Base-by-base conservation (phyloP, 1,284 basidiomycete genomes). In the Coniophora puteana region DNA sequence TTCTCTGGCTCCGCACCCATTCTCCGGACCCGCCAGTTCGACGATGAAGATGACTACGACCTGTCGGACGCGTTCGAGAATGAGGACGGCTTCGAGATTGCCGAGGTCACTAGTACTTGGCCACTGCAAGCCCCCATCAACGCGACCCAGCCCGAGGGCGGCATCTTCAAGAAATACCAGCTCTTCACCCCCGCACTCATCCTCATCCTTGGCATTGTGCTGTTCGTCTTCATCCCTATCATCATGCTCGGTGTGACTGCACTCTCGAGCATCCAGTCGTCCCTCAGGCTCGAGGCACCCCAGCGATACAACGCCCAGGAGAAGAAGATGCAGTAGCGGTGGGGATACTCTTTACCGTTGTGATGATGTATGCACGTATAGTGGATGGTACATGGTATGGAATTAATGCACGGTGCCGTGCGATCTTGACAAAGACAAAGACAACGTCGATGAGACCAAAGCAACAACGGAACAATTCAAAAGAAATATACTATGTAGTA, bases 111-210 rank as follows among this genome's bases (percentile, higher is more conserved):
- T n/a, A n/a, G n/a, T n/a, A n/a, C n/a, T n/a, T 35, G 56, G 34
- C 51, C 47, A 10, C 49, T 53, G 24, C 41, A 48, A 31, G 25
- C 47, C 34, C 41, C 24, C 50, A 38, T 38, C 38, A 65, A 70
- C 36, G 58, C 52, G 13, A 64, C 68, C 16, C 50, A 66, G 8
- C 51, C 69, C 24, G 51, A 65, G 18, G 75, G 72, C n/a, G 81
- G 84, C 10, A 78, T 88, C 45, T 71, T 91, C 29, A 75, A 83
- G 45, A 73, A 71, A 32, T 89, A 89, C 58, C 84, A 89, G 55
- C 69, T 92, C 35, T 75, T 93, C 40, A 89, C 89, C 0, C 86
- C 89, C 1, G 87, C 78, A 1, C 71, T 93, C 40, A 87, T 93
- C 61, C 76, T 74, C 8, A 66, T 72, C 3, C 70, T 93, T 17